Conservation (phyloP, 2,329 filamentous ascomycete species). For the Cercospora citrullina region DNA sequence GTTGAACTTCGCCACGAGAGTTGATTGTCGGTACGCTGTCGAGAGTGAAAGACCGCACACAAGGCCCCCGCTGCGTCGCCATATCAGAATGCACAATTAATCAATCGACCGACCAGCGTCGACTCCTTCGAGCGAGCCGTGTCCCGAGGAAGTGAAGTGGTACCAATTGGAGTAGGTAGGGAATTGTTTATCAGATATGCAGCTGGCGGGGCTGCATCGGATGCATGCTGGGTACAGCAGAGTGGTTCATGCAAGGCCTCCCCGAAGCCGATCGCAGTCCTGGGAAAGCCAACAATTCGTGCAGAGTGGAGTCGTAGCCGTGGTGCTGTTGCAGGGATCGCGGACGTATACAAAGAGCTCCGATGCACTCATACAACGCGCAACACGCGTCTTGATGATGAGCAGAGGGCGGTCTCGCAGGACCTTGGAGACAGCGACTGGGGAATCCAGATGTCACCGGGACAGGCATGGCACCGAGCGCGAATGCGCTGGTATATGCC, state of each 20-base stretch:
- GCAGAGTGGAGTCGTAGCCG: conserved; percentile 7
- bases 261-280: conserved; percentile 18
- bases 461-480: neutral
- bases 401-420: neutral
- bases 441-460: neutral
- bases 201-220: conserved; percentile 24
- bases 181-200: conserved; percentile 10
- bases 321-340: conserved; percentile 9
- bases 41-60: conserved; percentile 7
- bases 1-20: conserved; percentile 13
- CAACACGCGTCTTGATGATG: neutral
- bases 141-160: neutral
- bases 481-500: conserved; percentile 5
- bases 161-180: neutral
- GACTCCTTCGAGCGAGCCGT: neutral
- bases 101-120: neutral
- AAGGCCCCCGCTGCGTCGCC: conserved; percentile 4
- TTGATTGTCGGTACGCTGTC: conserved; percentile 5
- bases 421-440: neutral
- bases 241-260: conserved; percentile 22
- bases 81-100: neutral
- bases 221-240: conserved; percentile 29
- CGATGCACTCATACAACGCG: neutral
- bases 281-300: conserved; percentile 11
- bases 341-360: neutral